phyloP scores from a whole-genome alignment of 2,329 filamentous ascomycete genomes.

The Verticillium dahliae region DNA sequence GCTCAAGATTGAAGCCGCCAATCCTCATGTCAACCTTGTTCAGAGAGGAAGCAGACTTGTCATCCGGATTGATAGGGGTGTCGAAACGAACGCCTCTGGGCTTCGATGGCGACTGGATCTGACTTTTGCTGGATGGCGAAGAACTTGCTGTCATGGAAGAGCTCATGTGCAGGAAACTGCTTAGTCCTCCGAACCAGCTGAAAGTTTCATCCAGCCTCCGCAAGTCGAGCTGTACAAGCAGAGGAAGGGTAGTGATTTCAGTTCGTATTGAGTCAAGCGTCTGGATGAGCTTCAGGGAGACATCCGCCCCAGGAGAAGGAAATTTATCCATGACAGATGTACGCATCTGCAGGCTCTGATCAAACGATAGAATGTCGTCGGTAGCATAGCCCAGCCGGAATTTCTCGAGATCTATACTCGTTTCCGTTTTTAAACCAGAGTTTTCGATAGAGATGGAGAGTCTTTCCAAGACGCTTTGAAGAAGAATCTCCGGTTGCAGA shows the following conservation, averaged over 20 bases:
- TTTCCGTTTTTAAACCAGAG: conserved; percentile 19
- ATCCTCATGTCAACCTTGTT: conserved; percentile 73
- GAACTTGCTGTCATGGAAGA: conserved; percentile 73
- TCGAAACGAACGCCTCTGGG: conserved; percentile 53
- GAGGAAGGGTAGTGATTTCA: conserved; percentile 68
- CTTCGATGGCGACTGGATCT: conserved; percentile 29
- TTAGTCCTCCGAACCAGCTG: conserved; percentile 83
- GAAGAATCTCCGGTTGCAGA: conserved; percentile 42
- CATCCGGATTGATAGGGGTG: conserved; percentile 41
- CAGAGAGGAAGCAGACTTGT: conserved; percentile 37
- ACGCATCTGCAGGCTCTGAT: conserved; percentile 49
- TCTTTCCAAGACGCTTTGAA: conserved; percentile 42
- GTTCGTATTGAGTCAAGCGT: conserved; percentile 40
- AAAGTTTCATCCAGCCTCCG: conserved; percentile 80
- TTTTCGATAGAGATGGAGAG: conserved; percentile 26
- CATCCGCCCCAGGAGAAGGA: conserved; percentile 48
- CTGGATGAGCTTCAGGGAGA: conserved; percentile 47
- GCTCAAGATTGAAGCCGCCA: conserved; percentile 66
- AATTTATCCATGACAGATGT: conserved; percentile 54
- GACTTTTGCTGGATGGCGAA: conserved; percentile 34
- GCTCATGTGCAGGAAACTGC: conserved; percentile 82
- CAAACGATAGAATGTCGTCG: conserved; percentile 58
- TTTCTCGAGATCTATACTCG: conserved; percentile 43
- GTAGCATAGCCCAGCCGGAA: conserved; percentile 57
- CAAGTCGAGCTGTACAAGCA: conserved; percentile 71